Evolutionary conservation across 306 rosid species (phyloP), one percentile per base, ranked within the genome.

Genomic region (Sicyos baderoa): DNA sequence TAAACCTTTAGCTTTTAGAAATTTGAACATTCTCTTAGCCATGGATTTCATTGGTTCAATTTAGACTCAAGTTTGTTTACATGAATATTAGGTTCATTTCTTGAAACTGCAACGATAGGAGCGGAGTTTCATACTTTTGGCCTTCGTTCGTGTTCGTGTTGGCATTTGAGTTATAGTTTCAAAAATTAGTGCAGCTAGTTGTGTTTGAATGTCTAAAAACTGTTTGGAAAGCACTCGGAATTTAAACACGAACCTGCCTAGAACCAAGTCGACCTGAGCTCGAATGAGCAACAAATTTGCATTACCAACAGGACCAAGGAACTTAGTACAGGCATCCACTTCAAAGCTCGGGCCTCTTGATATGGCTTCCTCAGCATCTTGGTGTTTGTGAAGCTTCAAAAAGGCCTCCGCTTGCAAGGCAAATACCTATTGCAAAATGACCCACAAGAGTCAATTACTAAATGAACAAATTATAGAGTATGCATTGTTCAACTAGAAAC

Each of bases 331-430:
- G 45, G 79, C 81, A 32, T 89, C 96, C 18, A 80, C 86, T 35
- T 79, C 86, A 62, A 92, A 84, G 18, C 76, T 78, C 23, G 92
- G 92, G 47, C 92, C 82, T 63, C 79, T 87, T 44, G 84, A 79
- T 66, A 89, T 76, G 66, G 88, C 79, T 32, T 82, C 85, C n/a
- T 83, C 93, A 8, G 96, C 96, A 25, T 92, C 96, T 74, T 92
- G 85, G 74, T 84, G 88, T 74, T 75, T 92, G 54, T 76, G 84
- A 37, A 92, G 91, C 84, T 83, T 92, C 77, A 89, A 45, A 22
- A 86, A 67, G 23, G 95, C 96, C 80, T 92, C 93, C 0, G 96
- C 95, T 87, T 89, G 91, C 76, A 92, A 54, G 45, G 87, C 82
- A 77, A 71, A 87, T 77, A 89, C 89, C 98, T 92, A 78, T n/a